Conservation (phyloP, 2,329 filamentous ascomycete species). For the Passalora sequoiae region DNA sequence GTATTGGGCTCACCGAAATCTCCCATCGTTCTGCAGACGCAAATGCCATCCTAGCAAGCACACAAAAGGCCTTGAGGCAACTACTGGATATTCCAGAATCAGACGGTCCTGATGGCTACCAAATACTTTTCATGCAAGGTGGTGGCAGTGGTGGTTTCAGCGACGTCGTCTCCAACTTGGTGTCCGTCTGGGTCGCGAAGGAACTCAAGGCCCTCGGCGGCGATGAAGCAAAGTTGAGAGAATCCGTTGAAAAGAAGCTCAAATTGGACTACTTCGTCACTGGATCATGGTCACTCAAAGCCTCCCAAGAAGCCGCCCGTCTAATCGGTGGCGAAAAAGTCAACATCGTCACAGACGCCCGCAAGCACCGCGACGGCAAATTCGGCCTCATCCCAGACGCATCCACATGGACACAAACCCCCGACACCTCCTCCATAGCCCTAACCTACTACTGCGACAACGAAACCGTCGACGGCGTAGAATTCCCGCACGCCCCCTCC, state of each 20-base stretch:
- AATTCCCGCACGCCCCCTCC: constrained; percentile 72
- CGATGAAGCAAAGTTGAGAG: constrained; percentile 56
- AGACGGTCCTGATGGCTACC: constrained; percentile 75
- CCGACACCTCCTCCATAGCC: constrained; percentile 56
- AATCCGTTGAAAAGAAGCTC: constrained; percentile 62
- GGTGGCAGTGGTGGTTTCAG: constrained; percentile 84
- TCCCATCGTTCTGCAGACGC: constrained; percentile 80
- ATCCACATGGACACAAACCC: constrained; percentile 66
- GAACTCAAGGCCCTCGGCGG: constrained; percentile 41
- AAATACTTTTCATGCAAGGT: constrained; percentile 81
- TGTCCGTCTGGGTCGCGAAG: constrained; percentile 73
- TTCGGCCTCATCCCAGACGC: constrained; percentile 80
- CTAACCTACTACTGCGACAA: constrained; percentile 91
- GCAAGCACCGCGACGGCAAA: constrained; percentile 58
- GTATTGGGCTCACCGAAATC: constrained; percentile 82
- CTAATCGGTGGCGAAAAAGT: constrained; percentile 73
- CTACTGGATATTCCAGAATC: constrained; percentile 77
- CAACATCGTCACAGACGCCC: constrained; percentile 69
- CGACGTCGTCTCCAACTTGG: constrained; percentile 76
- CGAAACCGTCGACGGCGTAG: constrained; percentile 89
- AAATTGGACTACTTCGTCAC: constrained; percentile 88
- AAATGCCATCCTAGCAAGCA: constrained; percentile 68
- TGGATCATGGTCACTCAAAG: constrained; percentile 86
- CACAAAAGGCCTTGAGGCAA: constrained; percentile 66
- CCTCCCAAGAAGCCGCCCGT: constrained; percentile 72